A percentile compares a stretch with the other conserved stretches of the same genome.
Conservation (phyloP, 1,139 yeast genomes). For the Ogataea hybrid region DNA sequence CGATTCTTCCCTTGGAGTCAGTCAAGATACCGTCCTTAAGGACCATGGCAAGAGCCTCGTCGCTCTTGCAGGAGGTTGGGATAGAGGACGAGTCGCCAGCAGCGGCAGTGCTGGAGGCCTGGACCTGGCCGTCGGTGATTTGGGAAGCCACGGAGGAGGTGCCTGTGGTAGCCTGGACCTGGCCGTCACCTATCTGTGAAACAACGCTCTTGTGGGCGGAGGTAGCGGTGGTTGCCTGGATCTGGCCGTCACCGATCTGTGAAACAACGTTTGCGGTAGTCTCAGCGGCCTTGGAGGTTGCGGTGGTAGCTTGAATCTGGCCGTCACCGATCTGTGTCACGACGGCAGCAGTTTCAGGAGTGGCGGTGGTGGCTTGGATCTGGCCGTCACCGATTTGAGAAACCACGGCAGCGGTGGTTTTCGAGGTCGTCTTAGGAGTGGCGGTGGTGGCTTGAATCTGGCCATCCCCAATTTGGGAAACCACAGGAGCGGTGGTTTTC, state of each 20-base stretch:
- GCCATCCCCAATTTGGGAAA: constrained; percentile 38
- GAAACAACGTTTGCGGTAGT: constrained; percentile 35
- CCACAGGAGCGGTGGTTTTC: constrained; percentile 32
- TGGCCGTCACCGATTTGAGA: too few species aligned
- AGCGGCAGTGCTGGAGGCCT: constrained; percentile 32
- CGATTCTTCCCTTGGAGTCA: constrained; percentile 68
- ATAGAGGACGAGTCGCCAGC: constrained; percentile 23
- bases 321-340: too few species aligned
- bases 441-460: constrained; percentile 37
- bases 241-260: constrained; percentile 41
- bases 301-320: too few species aligned
- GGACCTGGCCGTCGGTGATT: constrained; percentile 39
- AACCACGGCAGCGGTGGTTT: constrained; percentile 29
- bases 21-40: constrained; percentile 53
- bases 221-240: constrained; percentile 38
- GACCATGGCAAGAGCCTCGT: constrained; percentile 53
- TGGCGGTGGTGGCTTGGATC: too few species aligned
- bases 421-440: constrained; percentile 5
- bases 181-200: constrained; percentile 60
- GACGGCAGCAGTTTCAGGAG: too few species aligned
- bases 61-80: constrained; percentile 48
- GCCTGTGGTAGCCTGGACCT: constrained; percentile 49
- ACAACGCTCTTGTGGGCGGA: constrained; percentile 27
- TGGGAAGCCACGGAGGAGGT: constrained; percentile 29
- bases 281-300: constrained; percentile 33